A percentile compares a stretch with the other conserved stretches of the same genome.
Conservation (phyloP, 768 basidiomycete genomes). For the Boletus fagicola region DNA sequence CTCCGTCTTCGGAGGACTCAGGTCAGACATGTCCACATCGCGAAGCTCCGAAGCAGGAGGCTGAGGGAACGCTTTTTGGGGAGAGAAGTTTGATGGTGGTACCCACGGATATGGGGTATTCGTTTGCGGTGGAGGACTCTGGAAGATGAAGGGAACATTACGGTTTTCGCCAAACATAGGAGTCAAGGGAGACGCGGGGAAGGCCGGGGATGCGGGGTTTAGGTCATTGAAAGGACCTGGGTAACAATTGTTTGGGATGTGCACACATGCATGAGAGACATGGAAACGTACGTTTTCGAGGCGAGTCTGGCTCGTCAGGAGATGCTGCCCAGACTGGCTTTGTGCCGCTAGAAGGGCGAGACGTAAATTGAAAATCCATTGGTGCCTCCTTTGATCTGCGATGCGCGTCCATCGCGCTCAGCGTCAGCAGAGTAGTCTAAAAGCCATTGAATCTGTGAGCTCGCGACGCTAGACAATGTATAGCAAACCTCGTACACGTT, state of each 20-base stretch:
- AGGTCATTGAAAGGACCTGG: slow-evolving; percentile 46
- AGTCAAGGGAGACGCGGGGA: slow-evolving; percentile 36
- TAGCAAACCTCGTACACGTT: slow-evolving; percentile 18
- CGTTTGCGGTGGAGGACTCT: slow-evolving; percentile 46
- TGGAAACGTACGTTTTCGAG: slow-evolving; percentile 65
- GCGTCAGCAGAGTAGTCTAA: background rate
- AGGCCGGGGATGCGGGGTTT: slow-evolving; percentile 35
- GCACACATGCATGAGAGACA: slow-evolving; percentile 23
- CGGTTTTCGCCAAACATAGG: slow-evolving; percentile 64
- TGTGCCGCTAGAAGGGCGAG: slow-evolving; percentile 49
- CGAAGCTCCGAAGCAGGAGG: slow-evolving; percentile 45
- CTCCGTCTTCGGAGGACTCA: slow-evolving; percentile 55
- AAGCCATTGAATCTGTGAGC: background rate
- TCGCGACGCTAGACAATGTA: background rate
- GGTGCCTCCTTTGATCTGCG: slow-evolving; percentile 73
- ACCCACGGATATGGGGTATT: slow-evolving; percentile 56
- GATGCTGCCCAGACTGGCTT: slow-evolving; percentile 58
- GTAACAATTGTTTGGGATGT: slow-evolving; percentile 30
- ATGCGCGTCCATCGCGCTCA: slow-evolving; percentile 25
- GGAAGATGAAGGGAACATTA: slow-evolving; percentile 73
- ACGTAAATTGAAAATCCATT: slow-evolving; percentile 88
- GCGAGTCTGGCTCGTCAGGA: slow-evolving; percentile 48
- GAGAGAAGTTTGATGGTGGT: slow-evolving; percentile 61
- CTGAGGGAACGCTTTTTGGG: slow-evolving; percentile 57
- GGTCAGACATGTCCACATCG: slow-evolving; percentile 76